These are phyloP conservation scores for Skeletonema marinoi DNA, from an alignment of 108 stramenopile species.

Conservation along the genomic window DNA sequence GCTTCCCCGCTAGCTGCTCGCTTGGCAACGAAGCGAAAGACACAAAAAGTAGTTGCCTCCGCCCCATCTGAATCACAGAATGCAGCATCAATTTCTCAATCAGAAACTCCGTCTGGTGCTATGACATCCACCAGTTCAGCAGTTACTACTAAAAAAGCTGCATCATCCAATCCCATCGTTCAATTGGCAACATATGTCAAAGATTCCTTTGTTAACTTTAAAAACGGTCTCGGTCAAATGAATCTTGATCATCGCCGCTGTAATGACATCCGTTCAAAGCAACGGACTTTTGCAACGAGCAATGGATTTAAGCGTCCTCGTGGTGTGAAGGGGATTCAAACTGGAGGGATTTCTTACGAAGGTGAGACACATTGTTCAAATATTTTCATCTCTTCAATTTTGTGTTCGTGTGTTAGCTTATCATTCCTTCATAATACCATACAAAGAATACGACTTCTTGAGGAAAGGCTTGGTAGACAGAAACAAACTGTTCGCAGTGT, in stretches of 20 bases:
- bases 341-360: constrained; percentile 43
- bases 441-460: constrained; percentile 74
- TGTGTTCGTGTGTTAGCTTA: neutral
- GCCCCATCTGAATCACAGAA: neutral
- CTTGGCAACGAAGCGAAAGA: constrained; percentile 1
- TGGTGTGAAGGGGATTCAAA: constrained; percentile 35
- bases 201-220: constrained; percentile 67
- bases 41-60: neutral
- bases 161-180: constrained; percentile 51
- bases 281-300: constrained; percentile 34
- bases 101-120: neutral
- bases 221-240: constrained; percentile 60
- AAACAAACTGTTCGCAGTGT: constrained; percentile 66
- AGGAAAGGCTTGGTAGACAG: constrained; percentile 77
- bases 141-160: neutral
- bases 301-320: constrained; percentile 25
- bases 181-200: constrained; percentile 68
- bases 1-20: constrained; percentile 7
- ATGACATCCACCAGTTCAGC: neutral
- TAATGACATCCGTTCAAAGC: constrained; percentile 72
- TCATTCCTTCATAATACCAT: constrained; percentile 47
- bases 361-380: neutral
- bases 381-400: neutral
- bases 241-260: constrained; percentile 70
- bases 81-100: neutral